Percentiles rank a stretch among this genome's conserved stretches.
These are phyloP conservation scores for Silybum marianum DNA, from an alignment of 129 eudicot species.

Conservation along the genomic window DNA sequence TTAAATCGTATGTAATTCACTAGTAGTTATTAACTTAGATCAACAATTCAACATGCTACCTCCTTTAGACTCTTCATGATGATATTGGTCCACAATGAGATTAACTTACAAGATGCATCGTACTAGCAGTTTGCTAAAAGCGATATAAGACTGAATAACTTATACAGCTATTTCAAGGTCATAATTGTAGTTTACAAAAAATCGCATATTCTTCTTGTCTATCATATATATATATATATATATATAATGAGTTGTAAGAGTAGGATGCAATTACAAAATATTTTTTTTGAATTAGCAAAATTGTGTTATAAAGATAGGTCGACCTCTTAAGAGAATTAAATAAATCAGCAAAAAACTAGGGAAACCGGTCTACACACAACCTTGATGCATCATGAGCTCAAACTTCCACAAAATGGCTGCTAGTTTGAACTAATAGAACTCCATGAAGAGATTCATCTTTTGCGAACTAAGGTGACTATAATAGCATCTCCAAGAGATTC, in stretches of 20 bases:
- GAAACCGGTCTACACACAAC: neutral
- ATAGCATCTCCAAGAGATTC: too few species aligned
- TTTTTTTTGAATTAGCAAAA: too few species aligned
- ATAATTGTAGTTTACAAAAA: neutral
- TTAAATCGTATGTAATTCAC: slow-evolving; percentile 4
- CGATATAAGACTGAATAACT: neutral
- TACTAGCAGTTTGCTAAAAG: slow-evolving; percentile 11
- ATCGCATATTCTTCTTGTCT: neutral
- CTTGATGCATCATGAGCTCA: slow-evolving; percentile 7
- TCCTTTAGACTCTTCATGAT: neutral
- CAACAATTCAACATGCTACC: neutral
- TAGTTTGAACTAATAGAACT: neutral
- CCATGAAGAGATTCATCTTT: slow-evolving; percentile 1
- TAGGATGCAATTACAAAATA: too few species aligned
- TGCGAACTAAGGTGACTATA: neutral
- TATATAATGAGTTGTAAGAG: neutral
- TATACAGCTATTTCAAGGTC: slow-evolving; percentile 9
- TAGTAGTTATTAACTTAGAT: neutral
- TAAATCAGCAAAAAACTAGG: slow-evolving; percentile 7
- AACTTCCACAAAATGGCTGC: slow-evolving; percentile 9
- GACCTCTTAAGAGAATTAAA: neutral
- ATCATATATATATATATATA: too few species aligned
- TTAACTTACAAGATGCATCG: slow-evolving; percentile 26
- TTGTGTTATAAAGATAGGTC: too few species aligned
- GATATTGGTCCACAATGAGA: slow-evolving; percentile 17